Evolutionary conservation across 2,329 filamentous ascomycete genomes (phyloP), one percentile per base, ranked within the genome.

Genomic region (Ophiosphaerella narmari): DNA sequence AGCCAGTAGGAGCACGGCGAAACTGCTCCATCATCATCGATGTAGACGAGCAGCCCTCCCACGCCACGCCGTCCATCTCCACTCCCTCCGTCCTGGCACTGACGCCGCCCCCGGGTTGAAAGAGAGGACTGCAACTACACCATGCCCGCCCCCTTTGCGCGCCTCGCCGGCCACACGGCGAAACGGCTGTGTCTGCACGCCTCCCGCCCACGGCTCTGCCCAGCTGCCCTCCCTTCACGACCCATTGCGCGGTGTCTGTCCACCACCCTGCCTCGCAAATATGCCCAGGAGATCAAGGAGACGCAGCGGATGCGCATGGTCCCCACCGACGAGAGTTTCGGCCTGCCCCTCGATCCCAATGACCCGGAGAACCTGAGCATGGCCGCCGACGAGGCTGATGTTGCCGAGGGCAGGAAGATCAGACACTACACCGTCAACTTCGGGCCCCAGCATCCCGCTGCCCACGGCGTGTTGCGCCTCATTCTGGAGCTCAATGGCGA

Each of bases 381-480:
- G 44, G 67, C 75, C 48, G 74, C 75, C 54, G 72, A 76, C 59
- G 77, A 82, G 64, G 16, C 32, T 16, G 75, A 66, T 39, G 45
- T 43, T 39, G 76, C 80, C 44, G 80, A 82, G 63, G 76, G 80
- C 77, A 88, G 93, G 76, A 97, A 97, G 83, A 89, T 99, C 74
- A 87, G 94, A 63, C 94, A 99, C 79, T 99, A 99, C 80, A 99
- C 94, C 6, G 93, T 99, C 81, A 99, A 99, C 82, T 99, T 99
- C 70, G 94, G 94, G 48, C 94, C 94, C 59, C 94, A 99, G 82
- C 94, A 99, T 82, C 94, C 94, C 34, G 94, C 94, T 60, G 95
- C 94, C 67, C 94, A 99, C 84, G 94, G 94, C 71, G 94, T 99
- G 85, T 79, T 99, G 78, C 91, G 94, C 47, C 79, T 99, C 78